phyloP scores from a whole-genome alignment of 192 early-diverging fungal genomes.

The Mortierella claussenii region DNA sequence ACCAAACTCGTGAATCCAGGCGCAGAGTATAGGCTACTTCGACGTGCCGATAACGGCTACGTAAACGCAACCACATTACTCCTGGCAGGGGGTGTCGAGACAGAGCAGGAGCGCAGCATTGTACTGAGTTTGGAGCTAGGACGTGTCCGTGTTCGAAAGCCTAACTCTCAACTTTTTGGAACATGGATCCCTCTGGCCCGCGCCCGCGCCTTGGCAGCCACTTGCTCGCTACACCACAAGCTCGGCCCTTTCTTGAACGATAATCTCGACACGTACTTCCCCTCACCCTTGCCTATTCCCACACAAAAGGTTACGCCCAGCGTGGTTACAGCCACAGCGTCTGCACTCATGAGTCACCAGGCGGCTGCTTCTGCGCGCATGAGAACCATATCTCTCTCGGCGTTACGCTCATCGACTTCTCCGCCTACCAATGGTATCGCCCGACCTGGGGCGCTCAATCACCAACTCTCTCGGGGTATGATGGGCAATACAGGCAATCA shows the following conservation, averaged over 20 bases:
- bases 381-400: conserved; percentile 38
- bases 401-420: conserved; percentile 42
- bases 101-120: conserved; percentile 85
- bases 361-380: conserved; percentile 33
- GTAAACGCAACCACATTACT: conserved; percentile 89
- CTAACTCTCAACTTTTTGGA: conserved; percentile 77
- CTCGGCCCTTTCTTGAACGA: conserved; percentile 83
- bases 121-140: conserved; percentile 87
- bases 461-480: conserved; percentile 42
- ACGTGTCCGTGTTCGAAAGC: conserved; percentile 78
- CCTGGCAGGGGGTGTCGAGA: conserved; percentile 86
- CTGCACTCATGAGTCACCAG: conserved; percentile 44
- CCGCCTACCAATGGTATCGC: conserved; percentile 30
- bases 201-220: conserved; percentile 84
- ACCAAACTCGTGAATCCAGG: conserved; percentile 55
- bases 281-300: conserved; percentile 68
- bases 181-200: conserved; percentile 94
- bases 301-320: conserved; percentile 46
- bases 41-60: conserved; percentile 84
- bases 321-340: conserved; percentile 38
- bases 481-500: conserved; percentile 25
- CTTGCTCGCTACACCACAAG: conserved; percentile 80
- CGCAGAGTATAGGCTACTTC: conserved; percentile 74
- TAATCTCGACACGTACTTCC: conserved; percentile 73
- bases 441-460: conserved; percentile 27